Base-by-base conservation (phyloP, 2,329 filamentous ascomycete species). In the Diplodia mutila region DNA sequence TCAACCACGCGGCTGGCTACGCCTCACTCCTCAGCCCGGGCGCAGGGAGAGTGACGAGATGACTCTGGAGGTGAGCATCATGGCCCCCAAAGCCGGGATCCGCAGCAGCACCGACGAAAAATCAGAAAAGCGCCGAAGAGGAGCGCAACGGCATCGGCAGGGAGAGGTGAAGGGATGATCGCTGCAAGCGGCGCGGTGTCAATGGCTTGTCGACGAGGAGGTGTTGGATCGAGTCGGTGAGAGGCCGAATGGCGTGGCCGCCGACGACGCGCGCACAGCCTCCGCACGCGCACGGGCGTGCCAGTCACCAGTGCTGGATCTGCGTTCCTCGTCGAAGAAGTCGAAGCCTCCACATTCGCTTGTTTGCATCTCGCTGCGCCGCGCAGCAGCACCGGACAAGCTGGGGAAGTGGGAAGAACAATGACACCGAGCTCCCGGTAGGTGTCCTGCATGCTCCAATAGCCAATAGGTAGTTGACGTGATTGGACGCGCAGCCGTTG, bases 181-280 rank as follows among this genome's bases (percentile, higher is more conserved):
- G 57, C 25, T 46, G 39, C 39, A 61, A 39, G 5, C 16, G 16
- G 55, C 25, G 39, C 27, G 55, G 55, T 29, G 21, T 32, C 39
- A 59, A 32, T 59, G 54, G 54, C 14, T 8, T 48, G 3, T 29
- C 12, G 37, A 46, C 23, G 21, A 23, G 5, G 32, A n/a, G 16
- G 59, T 63, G 59, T 63, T 63, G 59, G 59, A 37, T 21, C 32
- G 59, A 63, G 46, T 51, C 59, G 59, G 59, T 63, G 59, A 63
- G 59, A 29, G 27, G n/a, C 4, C n/a, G 37, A 42, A n/a, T 59
- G 54, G 54, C 54, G 54, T 51, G 42, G 59, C 27, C 25, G 46
- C 32, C 57, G 57, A 42, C 34, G 37, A 61, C 59, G 46, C 59
- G 46, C 59, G 46, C 59, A 51, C 59, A 63, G 59, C 59, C 59